Evolutionary conservation across 2,329 filamentous ascomycete species (phyloP).

Genomic region (Bipolaris victoriae): DNA sequence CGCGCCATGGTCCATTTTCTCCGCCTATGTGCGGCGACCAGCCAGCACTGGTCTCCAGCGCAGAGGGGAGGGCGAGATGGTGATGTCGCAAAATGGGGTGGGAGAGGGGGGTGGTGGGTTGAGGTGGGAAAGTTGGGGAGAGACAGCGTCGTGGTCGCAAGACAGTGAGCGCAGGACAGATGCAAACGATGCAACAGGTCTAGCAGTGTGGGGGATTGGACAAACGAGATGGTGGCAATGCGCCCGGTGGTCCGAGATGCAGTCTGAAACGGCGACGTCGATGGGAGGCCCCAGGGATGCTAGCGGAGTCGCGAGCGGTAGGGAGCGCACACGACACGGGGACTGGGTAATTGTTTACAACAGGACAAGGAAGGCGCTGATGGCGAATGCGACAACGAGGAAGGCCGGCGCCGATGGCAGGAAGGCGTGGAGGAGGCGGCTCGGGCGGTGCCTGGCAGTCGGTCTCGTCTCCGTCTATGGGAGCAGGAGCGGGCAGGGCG

Average conservation of each 20-base stretch:
- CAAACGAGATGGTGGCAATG: slow-evolving; percentile 24
- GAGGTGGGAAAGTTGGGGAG: slow-evolving; percentile 7
- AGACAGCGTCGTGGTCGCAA: slow-evolving; percentile 13
- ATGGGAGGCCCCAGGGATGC: slow-evolving; percentile 19
- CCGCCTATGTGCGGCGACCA: slow-evolving; percentile 41
- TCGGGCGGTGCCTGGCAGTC: not conserved
- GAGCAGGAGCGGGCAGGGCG: not conserved
- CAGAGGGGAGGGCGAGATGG: slow-evolving; percentile 32
- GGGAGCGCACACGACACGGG: slow-evolving; percentile 9
- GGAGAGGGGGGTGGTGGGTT: slow-evolving; percentile 12
- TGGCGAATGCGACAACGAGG: slow-evolving; percentile 13
- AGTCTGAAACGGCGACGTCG: slow-evolving; percentile 44
- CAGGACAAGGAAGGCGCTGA: slow-evolving; percentile 7
- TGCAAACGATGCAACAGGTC: slow-evolving; percentile 17
- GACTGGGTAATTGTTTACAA: slow-evolving; percentile 8
- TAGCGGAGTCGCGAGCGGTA: slow-evolving; percentile 14
- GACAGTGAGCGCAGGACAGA: slow-evolving; percentile 15
- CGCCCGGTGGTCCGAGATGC: slow-evolving; percentile 33
- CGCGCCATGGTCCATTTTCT: slow-evolving; percentile 53
- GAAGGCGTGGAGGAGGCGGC: slow-evolving; percentile 14
- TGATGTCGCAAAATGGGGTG: slow-evolving; percentile 29
- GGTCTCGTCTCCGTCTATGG: not conserved
- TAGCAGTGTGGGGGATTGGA: slow-evolving; percentile 27
- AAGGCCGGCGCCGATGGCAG: slow-evolving; percentile 18
- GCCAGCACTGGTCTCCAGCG: slow-evolving; percentile 41